Base-by-base conservation (phyloP, 78 protist genomes). In the Speleostelium caveatum region DNA sequence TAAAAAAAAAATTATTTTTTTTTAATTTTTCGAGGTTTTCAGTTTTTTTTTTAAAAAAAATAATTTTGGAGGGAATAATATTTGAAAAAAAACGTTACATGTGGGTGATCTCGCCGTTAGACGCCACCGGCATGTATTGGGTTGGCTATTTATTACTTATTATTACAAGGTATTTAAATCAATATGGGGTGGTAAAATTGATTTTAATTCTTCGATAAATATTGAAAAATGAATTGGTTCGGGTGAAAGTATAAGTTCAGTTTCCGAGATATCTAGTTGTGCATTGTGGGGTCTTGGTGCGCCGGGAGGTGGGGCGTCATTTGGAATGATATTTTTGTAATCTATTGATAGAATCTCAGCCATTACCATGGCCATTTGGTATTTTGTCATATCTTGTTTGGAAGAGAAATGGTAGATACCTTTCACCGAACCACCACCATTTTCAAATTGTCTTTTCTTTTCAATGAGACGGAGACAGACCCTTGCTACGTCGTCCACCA, bases 401-500 rank as follows among this genome's bases (percentile, higher is more conserved):
- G 32, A 61, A 22, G 78, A 68, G 22, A 69, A 80, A 41, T 80
- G 90, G 42, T 30, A 69, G 38, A 80, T 60, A 39, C 90, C 77
- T 14, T 6, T 14, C 6, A 45, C 53, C 6, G 53, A 45, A 41
- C 19, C 42, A n/a, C n/a, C n/a, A n/a, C n/a, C n/a, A n/a, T n/a
- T n/a, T n/a, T n/a, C n/a, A n/a, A n/a, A n/a, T 3, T 58, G 30
- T 14, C 39, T 22, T 63, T 59, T 59, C 16, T 21, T 36, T 7
- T n/a, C 4, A 33, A 80, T 69, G 8, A 73, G 22, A 36, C 56
- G 53, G 7, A 22, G 32, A 0, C 19, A 32, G 8, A 51, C 67
- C 19, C 39, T 36, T 58, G 90, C 90, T 7, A 80, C 90, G 69
- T 80, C 78, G 58, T 80, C 90, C 17, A 80, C 90, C 42, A 61